Evolutionary conservation across 192 early-diverging fungal genomes (phyloP).

Genomic region (Coemansia sp.): DNA sequence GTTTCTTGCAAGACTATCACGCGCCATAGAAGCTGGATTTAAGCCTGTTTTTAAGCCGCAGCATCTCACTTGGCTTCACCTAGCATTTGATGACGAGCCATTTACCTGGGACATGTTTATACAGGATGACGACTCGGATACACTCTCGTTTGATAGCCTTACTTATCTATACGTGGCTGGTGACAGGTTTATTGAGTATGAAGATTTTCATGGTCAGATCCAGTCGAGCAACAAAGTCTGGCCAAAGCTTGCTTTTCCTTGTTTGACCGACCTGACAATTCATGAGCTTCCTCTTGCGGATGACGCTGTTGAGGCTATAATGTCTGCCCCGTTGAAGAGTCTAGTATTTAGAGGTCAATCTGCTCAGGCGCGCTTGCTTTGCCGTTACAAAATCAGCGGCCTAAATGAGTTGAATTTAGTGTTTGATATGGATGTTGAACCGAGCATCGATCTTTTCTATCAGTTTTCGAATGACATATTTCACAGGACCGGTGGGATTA

Average conservation of each 20-base stretch:
- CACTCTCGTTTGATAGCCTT: not conserved
- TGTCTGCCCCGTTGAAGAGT: not conserved
- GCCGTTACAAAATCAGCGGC: not conserved
- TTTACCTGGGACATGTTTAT: not conserved
- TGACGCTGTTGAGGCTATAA: not conserved
- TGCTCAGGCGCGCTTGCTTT: not conserved
- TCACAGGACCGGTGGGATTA: not conserved
- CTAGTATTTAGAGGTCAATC: not conserved
- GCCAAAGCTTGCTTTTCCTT: not conserved
- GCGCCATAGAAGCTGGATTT: not conserved
- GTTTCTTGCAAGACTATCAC: too few species aligned
- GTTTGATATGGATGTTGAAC: not conserved
- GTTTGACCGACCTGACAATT: not conserved
- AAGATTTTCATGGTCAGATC: not conserved
- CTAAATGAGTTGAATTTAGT: not conserved
- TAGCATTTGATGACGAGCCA: too few species aligned
- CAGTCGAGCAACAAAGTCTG: not conserved
- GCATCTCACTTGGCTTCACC: too few species aligned
- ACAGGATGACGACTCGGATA: not conserved
- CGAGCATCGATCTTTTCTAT: not conserved
- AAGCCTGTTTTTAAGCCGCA: not conserved
- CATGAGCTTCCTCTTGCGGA: not conserved
- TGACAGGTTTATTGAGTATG: not conserved
- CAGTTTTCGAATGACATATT: not conserved
- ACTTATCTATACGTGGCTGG: not conserved